Base-by-base conservation (phyloP, 2,329 filamentous ascomycete genomes). In the Cladobotryum mycophilum region DNA sequence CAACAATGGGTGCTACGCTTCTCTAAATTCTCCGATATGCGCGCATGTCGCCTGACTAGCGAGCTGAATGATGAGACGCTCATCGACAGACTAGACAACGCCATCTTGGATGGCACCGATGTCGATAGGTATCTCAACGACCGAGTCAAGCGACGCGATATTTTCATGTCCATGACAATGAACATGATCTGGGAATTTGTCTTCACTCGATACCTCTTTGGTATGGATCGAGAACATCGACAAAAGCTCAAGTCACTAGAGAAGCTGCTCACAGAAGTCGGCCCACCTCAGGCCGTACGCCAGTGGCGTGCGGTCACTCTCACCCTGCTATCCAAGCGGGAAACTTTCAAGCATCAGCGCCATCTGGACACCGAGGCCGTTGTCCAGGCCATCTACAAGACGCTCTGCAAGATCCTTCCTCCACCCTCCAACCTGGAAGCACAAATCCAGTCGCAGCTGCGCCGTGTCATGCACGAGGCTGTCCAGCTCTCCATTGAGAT, bases 171-270 rank as follows among this genome's bases (percentile, higher is more conserved):
- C 36, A 90, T 99, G 68, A 89, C 92, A 50, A 97, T 97, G 91
- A 93, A 88, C 55, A 96, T 99, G 90, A 85, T 99, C 47, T 99
- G 91, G 91, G 93, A 99, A 69, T 96, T 95, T 64, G 85, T 99
- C 65, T 99, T 99, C 66, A 96, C 92, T 8, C 84, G 93, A 56
- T 99, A 99, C 68, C 83, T 99, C 22, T 99, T 99, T 67, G 93
- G 93, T 61, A 96, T 99, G 89, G 93, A 99, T 67, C 82, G 91
- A 61, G 93, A 97, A 70, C 93, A 99, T 70, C 84, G 93, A 61
- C 91, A 97, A 69, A 97, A 97, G 70, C 85, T 99, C 67, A 97
- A 99, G 74, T 84, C 87, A 34, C 80, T 99, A 8, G 95, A 99
- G 72, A 96, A 96, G 75, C 85, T 88, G 37, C 79, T 99, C 30